Evolutionary conservation across 2,329 filamentous ascomycete genomes (phyloP).

Genomic region (Aureobasidium sp.): DNA sequence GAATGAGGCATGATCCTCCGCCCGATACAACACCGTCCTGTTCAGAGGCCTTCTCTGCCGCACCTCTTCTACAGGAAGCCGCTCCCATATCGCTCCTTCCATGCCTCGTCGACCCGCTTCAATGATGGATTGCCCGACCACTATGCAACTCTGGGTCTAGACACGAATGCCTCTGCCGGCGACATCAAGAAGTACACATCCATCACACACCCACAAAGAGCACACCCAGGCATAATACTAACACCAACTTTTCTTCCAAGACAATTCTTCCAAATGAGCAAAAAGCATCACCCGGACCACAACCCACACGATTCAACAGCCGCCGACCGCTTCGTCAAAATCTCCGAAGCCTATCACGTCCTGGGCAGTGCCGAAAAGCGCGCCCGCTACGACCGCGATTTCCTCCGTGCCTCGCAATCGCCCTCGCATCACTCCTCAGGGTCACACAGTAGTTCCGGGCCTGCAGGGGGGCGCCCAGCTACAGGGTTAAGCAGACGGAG

Average conservation of each 20-base stretch:
- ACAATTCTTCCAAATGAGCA: slow-evolving; percentile 84
- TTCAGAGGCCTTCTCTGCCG: neutral
- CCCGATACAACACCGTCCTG: neutral
- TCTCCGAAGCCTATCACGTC: slow-evolving; percentile 75
- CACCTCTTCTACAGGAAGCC: neutral
- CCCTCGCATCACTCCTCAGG: slow-evolving; percentile 40
- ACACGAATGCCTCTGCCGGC: slow-evolving; percentile 57
- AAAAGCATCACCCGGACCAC: slow-evolving; percentile 84
- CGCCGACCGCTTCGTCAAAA: slow-evolving; percentile 68
- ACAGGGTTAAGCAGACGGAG: slow-evolving; percentile 73
- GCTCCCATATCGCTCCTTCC: slow-evolving; percentile 32
- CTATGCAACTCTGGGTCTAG: slow-evolving; percentile 76
- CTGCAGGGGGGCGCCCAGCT: slow-evolving; percentile 68
- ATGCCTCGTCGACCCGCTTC: slow-evolving; percentile 35
- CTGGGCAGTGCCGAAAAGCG: slow-evolving; percentile 70
- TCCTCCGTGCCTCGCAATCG: slow-evolving; percentile 35
- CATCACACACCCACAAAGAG: neutral
- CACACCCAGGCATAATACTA: neutral
- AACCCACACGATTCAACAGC: slow-evolving; percentile 71
- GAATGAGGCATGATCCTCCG: slow-evolving; percentile 20
- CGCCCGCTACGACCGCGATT: slow-evolving; percentile 70
- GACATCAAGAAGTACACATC: slow-evolving; percentile 73
- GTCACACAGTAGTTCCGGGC: slow-evolving; percentile 42
- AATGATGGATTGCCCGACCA: slow-evolving; percentile 50
- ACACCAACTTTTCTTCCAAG: slow-evolving; percentile 14